These are phyloP conservation scores for Desmodesmus armatus DNA, from an alignment of 139 green algal genomes.

Conservation along the genomic window DNA sequence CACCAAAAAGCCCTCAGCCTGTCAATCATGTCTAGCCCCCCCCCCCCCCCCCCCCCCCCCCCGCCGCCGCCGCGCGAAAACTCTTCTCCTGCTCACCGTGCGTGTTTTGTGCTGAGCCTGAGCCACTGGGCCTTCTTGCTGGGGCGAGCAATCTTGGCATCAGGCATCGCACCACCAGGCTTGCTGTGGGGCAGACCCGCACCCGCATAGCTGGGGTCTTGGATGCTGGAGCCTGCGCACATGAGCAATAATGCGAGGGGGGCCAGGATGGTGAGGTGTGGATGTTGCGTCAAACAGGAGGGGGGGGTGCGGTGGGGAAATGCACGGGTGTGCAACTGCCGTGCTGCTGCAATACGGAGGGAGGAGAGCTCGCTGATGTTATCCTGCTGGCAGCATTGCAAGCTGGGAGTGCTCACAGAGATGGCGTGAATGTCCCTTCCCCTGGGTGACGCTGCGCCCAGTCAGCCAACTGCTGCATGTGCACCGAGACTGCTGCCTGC, in stretches of 20 bases:
- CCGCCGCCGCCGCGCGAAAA: too few relatives aligned
- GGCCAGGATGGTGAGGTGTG: neutral
- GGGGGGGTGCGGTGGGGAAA: neutral
- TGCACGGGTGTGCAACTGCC: neutral
- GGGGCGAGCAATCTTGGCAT: slow-evolving; percentile 19
- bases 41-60: too few relatives aligned
- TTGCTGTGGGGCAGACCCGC: neutral
- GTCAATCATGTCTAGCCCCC: too few relatives aligned
- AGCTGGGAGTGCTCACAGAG: neutral
- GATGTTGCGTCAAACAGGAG: neutral
- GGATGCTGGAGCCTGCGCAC: slow-evolving; percentile 15
- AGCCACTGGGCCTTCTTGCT: slow-evolving; percentile 32
- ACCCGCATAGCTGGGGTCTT: slow-evolving; percentile 1
- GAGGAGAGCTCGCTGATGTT: neutral
- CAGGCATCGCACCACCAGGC: neutral
- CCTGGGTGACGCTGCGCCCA: neutral
- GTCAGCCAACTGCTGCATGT: neutral
- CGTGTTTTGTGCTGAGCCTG: neutral
- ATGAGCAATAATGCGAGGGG: neutral
- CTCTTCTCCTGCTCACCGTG: neutral
- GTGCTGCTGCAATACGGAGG: neutral
- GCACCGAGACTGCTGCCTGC: neutral
- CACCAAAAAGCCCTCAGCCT: too few relatives aligned
- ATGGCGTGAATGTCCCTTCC: neutral
- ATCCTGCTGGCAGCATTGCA: neutral